Evolutionary conservation across 73 alveolate species (phyloP), one percentile per base, ranked within the genome.

Genomic region (Paramecium pentaurelia): DNA sequence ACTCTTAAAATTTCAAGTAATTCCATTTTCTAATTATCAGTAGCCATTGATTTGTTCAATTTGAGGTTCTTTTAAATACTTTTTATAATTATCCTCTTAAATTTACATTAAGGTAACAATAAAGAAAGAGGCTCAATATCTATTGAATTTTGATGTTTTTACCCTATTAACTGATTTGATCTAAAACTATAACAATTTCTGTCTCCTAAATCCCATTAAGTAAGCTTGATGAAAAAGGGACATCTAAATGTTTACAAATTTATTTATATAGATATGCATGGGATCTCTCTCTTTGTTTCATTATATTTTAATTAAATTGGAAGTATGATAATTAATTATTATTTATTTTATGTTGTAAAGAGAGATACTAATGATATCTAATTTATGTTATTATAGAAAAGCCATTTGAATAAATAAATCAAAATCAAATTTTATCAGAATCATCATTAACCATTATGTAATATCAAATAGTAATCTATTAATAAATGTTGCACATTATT

Each of bases 21-120:
- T 80, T 49, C 71, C 20, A 18, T 47, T 80, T 42, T 80, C n/a
- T 42, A 22, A 27, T 34, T 45, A 44, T 80, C 91, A 73, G 38
- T 27, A 7, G 60, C 87, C 58, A 40, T 40, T 5, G 87, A 73
- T 20, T 73, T 73, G 36, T 73, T 73, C n/a, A 73, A 38, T 37
- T 73, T 73, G 37, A 73, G 22, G 60, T 73, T 73, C 47, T 73
- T 80, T 44, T 80, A 47, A 16, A 80, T 45, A 49, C 91, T 49
- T 49, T 47, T 80, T 1, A 80, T 6, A 3, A 73, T 80, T 11
- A 80, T 80, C 12, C 27, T 32, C 27, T 80, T 80, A 22, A 80
- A 80, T 47, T 47, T 80, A 27, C 91, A 34, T 45, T 80, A 20
- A 8, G 77, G 18, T 28, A 80, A 49, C 58, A 80, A 80, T 42